Evolutionary conservation across 179 eudicot genomes (phyloP), one percentile per base, ranked within the genome.

Genomic region (Dionaea muscipula): DNA sequence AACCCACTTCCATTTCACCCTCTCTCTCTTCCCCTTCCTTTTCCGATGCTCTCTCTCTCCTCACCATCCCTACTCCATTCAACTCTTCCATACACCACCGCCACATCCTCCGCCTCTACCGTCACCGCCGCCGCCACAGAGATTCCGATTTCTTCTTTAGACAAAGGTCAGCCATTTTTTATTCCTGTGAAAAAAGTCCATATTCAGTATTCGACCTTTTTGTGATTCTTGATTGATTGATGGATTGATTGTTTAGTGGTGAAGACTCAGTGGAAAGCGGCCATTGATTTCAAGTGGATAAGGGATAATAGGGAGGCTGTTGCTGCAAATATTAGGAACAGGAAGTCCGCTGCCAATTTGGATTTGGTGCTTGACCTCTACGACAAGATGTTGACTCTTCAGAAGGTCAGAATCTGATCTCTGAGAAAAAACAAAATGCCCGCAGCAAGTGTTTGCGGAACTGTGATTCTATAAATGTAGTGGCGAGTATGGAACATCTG

Each of bases 241-340:
- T 49, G 20, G 39, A 26, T 61, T 61, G 37, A 5, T 15, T 3
- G 2, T 47, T 4, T 37, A 64, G 80, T 60, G 35, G 48, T 45
- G 68, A 89, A 76, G 67, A 74, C 74, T 56, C 84, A 83, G 48
- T 90, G 97, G 97, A 90, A 77, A 69, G 95, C 97, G 9, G 78
- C 95, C 0, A 75, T 88, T 53, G 97, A 90, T 80, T 90, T 90
- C 70, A 84, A 87, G 69, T 83, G 90, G 86, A 81, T 90, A 43
- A 61, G 86, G 26, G 97, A 90, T 17, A 81, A 83, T 43, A 80
- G 73, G 56, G 86, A 47, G 7, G 83, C 60, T 4, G 86, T 90
- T 53, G 95, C 87, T 36, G 67, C 14, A 15, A 90, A 86, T 60
- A 76, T 90, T 5, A 68, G 54, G 79, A 80, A 72, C 35, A 70